phyloP scores from a whole-genome alignment of 75 land plant species.

The Cunninghamia lanceolata region DNA sequence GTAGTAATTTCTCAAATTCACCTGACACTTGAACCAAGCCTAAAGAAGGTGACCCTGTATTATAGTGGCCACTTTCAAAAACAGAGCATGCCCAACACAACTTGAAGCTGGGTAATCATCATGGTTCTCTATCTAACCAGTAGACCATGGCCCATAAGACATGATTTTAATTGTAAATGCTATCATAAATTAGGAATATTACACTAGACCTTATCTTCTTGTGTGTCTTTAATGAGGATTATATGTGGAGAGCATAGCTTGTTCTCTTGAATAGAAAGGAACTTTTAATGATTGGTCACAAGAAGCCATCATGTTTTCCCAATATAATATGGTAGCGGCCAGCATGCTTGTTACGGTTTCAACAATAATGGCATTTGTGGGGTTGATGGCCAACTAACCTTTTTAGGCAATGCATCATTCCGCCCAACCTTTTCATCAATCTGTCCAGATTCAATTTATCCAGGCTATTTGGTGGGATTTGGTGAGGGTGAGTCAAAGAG shows the following conservation, averaged over 20 bases:
- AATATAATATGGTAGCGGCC: not conserved
- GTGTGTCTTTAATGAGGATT: no score
- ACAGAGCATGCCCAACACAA: no score
- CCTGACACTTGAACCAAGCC: no score
- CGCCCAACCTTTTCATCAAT: not conserved
- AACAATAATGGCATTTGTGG: not conserved
- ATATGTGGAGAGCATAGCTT: not conserved
- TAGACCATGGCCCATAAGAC: no score
- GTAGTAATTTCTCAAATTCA: no score
- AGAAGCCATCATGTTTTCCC: not conserved
- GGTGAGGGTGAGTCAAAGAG: not conserved
- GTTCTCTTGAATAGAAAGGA: not conserved
- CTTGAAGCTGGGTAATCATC: no score
- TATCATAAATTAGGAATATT: no score
- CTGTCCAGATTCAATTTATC: not conserved
- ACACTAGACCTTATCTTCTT: no score
- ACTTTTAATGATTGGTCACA: not conserved
- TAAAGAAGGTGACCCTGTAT: no score
- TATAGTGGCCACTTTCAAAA: no score
- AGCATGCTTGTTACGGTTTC: not conserved
- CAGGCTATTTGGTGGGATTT: not conserved
- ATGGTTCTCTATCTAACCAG: no score
- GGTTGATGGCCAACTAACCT: not conserved
- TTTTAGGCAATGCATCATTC: not conserved
- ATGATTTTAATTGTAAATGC: no score